phyloP scores from a whole-genome alignment of 495 filamentous ascomycete species.

The Trichoderma asperelloides region DNA sequence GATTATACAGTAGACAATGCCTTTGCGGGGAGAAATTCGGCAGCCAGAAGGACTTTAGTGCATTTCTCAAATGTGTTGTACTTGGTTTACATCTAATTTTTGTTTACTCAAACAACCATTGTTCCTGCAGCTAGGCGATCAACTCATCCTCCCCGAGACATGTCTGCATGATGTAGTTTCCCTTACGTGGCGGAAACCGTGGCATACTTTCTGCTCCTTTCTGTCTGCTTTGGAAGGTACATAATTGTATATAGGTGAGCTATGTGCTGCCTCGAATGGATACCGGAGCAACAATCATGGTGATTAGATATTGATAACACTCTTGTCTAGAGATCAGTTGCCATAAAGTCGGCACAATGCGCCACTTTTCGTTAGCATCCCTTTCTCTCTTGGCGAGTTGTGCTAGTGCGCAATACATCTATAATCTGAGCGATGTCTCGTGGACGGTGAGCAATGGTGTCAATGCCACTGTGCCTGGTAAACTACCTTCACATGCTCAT shows the following conservation, averaged over 20 bases:
- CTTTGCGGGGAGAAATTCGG: neutral
- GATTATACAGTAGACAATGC: neutral
- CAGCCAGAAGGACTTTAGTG: neutral
- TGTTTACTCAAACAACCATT: neutral
- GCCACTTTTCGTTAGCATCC: neutral
- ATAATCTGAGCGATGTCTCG: constrained; percentile 38
- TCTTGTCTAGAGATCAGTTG: neutral
- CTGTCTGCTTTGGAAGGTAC: neutral
- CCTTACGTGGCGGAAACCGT: neutral
- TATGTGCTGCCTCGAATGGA: neutral
- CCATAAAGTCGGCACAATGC: neutral
- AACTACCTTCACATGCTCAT: constrained; percentile 55
- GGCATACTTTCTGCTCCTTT: neutral
- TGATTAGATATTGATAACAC: neutral
- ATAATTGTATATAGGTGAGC: neutral
- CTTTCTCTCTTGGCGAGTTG: neutral
- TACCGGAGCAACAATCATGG: neutral
- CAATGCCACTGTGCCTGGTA: constrained; percentile 49
- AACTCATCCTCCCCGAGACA: neutral
- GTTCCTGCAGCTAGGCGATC: neutral
- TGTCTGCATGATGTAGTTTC: neutral
- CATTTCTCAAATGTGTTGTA: neutral
- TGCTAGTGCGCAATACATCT: constrained; percentile 6
- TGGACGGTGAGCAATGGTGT: constrained; percentile 49
- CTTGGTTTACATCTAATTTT: neutral